Evolutionary conservation across 495 filamentous ascomycete genomes (phyloP).

Genomic region (Penicillium coprophilum): DNA sequence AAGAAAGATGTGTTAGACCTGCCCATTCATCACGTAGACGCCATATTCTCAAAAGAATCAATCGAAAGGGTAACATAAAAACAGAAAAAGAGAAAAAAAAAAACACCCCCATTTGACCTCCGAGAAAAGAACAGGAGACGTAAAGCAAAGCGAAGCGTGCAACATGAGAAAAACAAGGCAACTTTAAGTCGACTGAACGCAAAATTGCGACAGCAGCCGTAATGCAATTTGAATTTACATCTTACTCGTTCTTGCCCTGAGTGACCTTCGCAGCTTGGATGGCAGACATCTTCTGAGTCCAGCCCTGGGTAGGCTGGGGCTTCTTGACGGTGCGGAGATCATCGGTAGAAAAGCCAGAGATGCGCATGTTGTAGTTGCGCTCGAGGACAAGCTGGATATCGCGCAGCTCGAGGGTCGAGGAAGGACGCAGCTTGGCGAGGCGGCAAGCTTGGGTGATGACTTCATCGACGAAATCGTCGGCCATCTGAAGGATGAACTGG

Average conservation of each 20-base stretch:
- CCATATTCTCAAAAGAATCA: slow-evolving; percentile 8
- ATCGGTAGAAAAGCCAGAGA: slow-evolving; percentile 90
- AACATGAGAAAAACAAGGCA: background rate
- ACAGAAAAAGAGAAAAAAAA: slow-evolving; percentile 8
- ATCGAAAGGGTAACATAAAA: slow-evolving; percentile 1
- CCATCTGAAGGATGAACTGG: slow-evolving; percentile 82
- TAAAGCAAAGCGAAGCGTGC: background rate
- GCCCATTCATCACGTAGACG: slow-evolving; percentile 9
- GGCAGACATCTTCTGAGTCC: slow-evolving; percentile 95
- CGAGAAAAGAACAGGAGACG: background rate
- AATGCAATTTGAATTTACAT: background rate
- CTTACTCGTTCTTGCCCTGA: slow-evolving; percentile 46
- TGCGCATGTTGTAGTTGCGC: slow-evolving; percentile 96
- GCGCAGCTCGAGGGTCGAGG: slow-evolving; percentile 82
- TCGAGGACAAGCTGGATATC: slow-evolving; percentile 95
- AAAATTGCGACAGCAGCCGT: background rate
- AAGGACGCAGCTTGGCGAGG: slow-evolving; percentile 88
- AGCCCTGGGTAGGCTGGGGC: slow-evolving; percentile 77
- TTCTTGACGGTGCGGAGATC: slow-evolving; percentile 93
- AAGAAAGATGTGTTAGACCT: slow-evolving; percentile 10
- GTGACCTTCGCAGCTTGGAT: slow-evolving; percentile 85
- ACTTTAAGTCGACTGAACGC: background rate
- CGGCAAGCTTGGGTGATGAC: slow-evolving; percentile 84
- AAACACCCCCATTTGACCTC: slow-evolving; percentile 2
- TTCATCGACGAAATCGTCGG: slow-evolving; percentile 92